Evolutionary conservation across 1,284 basidiomycete genomes (phyloP), one percentile per base, ranked within the genome.

Genomic region (Trichosporon sp.): DNA sequence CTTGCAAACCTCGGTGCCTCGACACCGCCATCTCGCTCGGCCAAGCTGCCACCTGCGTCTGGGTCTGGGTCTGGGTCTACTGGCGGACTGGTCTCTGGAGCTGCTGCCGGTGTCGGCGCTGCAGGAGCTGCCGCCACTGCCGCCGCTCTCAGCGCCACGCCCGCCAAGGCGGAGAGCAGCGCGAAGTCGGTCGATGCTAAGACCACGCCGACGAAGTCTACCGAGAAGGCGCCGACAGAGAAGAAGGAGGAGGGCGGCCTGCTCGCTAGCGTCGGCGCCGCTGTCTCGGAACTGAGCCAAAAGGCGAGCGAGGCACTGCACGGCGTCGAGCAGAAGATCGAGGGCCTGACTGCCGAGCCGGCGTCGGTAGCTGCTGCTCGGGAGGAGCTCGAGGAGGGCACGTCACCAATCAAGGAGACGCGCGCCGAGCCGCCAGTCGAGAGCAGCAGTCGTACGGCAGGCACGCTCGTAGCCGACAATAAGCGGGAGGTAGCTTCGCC

Each of bases 371-470:
- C 54, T 2, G 36, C 58, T 3, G 37, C 58, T 16, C 19, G 31
- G 54, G 54, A 37, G 21, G 60, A 37, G 40, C 21, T 36, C 23
- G 60, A 57, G 27, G 64, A 61, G 19, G 56, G 19, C 49, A 33
- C 60, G 33, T 60, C 59, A n/a, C 57, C 54, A 4, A 49, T 49
- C 33, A 32, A 56, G 56, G 62, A 59, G 49, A 62, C 59, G 19
- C 27, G 32, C 9, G 19, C 31, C 4, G 32, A 21, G 13, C 56
- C 40, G 63, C 33, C 44, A 19, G 56, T 46, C 11, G 54, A 56
- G 27, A 33, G 56, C 31, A 23, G 23, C 19, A 57, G 31, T 19
- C 19, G 46, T 19, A 27, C 60, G 29, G n/a, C 36, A 3, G 36
- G 21, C 25, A 19, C 31, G n/a, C 31, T 36, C 49, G 49, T 54